Percentiles rank a stretch among this genome's conserved stretches.
Conservation (phyloP, 495 filamentous ascomycete genomes). For the Neurospora sp. region DNA sequence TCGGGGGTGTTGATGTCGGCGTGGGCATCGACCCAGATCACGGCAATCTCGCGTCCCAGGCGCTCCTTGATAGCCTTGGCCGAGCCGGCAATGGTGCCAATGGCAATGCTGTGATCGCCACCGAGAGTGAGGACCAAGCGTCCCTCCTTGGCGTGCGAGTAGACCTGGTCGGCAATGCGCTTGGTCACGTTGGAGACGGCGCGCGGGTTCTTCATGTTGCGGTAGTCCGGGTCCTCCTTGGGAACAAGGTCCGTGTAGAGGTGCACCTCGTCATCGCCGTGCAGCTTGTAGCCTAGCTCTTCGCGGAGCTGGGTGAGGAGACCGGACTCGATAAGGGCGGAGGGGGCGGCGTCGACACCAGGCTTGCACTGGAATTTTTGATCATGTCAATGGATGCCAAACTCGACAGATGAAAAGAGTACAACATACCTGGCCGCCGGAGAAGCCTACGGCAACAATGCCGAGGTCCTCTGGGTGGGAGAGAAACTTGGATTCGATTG, state of each 20-base stretch:
- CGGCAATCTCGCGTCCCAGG: constrained; percentile 69
- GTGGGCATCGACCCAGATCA: constrained; percentile 98
- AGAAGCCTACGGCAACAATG: constrained; percentile 92
- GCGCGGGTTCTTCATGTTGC: constrained; percentile 85
- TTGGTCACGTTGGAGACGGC: constrained; percentile 82
- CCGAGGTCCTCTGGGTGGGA: constrained; percentile 67
- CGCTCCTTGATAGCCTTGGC: constrained; percentile 78
- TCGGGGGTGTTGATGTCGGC: constrained; percentile 96
- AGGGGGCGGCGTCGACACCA: constrained; percentile 87
- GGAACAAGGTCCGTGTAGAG: constrained; percentile 72
- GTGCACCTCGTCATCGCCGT: constrained; percentile 78
- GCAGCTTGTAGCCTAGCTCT: constrained; percentile 78
- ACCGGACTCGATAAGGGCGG: constrained; percentile 80
- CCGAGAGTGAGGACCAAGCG: constrained; percentile 87
- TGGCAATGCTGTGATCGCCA: constrained; percentile 93
- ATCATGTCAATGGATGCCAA: constrained; percentile 3
- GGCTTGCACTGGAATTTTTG: constrained; percentile 60
- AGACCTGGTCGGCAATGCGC: constrained; percentile 72
- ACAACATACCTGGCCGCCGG: constrained; percentile 75
- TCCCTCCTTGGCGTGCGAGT: constrained; percentile 74
- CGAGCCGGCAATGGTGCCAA: constrained; percentile 79
- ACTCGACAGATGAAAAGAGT: not conserved
- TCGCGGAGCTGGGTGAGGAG: constrained; percentile 74
- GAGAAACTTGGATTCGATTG: constrained; percentile 71
- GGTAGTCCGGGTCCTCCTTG: constrained; percentile 60